Base-by-base conservation (phyloP, 257 asterid species). In the Thymus quinquecostatus region DNA sequence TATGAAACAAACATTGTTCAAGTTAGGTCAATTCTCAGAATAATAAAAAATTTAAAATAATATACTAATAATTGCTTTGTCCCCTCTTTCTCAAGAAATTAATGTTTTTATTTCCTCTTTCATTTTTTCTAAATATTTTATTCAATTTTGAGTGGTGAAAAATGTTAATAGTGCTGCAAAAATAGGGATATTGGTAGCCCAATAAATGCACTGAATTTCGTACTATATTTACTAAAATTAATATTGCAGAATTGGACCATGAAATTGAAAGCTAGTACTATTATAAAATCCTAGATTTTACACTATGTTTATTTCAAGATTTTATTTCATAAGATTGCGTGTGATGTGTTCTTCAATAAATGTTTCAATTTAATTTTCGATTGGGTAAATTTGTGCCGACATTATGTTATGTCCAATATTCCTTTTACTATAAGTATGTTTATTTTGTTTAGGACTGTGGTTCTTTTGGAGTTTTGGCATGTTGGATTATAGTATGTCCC, bases 191-290 rank as follows among this genome's bases (percentile, higher is more conserved):
- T 70, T 36, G 34, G 68, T 74, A 48, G 68, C 30, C 49, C 40
- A 58, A 48, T 74, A 66, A 66, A 74, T 74, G 57, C 78, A 40
- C 66, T 50, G 72, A 5, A 59, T 10, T 11, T 47, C 21, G 60
- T 59, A 59, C 68, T 33, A 14, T 69, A 27, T 21, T 44, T 72
- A 11, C 64, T 57, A 49, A 45, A 29, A 53, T 72, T 50, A 44
- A 44, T 8, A 64, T 14, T 2, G 32, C 61, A 71, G 62, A 34
- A 43, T 59, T 51, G 44, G 63, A 8, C 76, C 70, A 60, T 36
- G 10, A 48, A 48, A 8, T 51, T 14, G 44, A 63, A 43, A 10
- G 5, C 9, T 62, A 8, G 44, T 38, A 44, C 9, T 21, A 21
- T 2, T 38, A 38, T 38, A 38, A 38, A 4, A 10, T 44, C 12